A percentile compares a stretch with the other conserved stretches of the same genome.
These are phyloP conservation scores for Cyathus striatus DNA, from an alignment of 768 basidiomycete species.

Conservation along the genomic window DNA sequence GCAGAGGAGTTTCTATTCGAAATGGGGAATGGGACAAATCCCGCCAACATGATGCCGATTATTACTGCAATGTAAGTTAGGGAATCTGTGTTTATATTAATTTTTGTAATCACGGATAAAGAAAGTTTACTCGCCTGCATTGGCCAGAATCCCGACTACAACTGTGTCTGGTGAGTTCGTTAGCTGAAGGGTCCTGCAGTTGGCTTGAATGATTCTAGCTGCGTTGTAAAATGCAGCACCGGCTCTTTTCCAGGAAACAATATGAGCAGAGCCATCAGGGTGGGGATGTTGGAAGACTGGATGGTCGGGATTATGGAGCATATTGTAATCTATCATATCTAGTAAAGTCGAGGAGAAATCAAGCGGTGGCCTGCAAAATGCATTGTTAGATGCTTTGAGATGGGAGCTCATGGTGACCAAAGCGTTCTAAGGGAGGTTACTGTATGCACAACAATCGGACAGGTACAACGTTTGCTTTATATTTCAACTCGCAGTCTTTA, in stretches of 20 bases:
- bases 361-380: slow-evolving; percentile 22
- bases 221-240: slow-evolving; percentile 17
- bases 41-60: slow-evolving; percentile 8
- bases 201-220: slow-evolving; percentile 8
- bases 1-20: slow-evolving; percentile 6
- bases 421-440: no score
- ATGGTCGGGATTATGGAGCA: slow-evolving; percentile 11
- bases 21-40: slow-evolving; percentile 19
- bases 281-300: not conserved
- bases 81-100: slow-evolving; percentile 12
- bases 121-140: not conserved
- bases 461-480: no score
- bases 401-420: no score
- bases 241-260: slow-evolving; percentile 18
- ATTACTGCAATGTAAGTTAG: slow-evolving; percentile 13
- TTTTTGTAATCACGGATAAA: not conserved
- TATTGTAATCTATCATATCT: slow-evolving; percentile 27
- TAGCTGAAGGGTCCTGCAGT: no score
- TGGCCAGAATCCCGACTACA: not conserved
- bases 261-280: slow-evolving; percentile 17
- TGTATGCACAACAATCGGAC: no score
- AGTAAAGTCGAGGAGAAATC: slow-evolving; percentile 21
- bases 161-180: not conserved
- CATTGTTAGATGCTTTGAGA: no score
- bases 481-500: no score